A percentile compares a stretch with the other conserved stretches of the same genome.
Evolutionary conservation across 1,284 basidiomycete species (phyloP).

Genomic region (Papiliotrema terrestris): DNA sequence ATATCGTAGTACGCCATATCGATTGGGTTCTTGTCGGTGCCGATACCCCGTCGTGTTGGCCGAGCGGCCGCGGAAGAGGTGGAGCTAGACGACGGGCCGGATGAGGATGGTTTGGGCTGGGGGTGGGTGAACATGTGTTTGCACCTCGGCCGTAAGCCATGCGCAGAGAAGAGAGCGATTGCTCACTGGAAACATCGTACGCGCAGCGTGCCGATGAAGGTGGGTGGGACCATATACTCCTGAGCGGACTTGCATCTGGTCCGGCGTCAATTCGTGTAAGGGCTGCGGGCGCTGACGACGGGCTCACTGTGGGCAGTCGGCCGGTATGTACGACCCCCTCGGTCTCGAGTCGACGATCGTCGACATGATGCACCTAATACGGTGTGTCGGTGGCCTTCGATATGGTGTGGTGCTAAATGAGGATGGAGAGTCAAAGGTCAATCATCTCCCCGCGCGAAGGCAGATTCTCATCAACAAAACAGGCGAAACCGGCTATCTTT

Average conservation of each 20-base stretch:
- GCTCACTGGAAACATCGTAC: conserved; percentile 66
- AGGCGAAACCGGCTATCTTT: too few species aligned
- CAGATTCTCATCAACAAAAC: too few species aligned
- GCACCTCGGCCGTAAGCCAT: conserved; percentile 19
- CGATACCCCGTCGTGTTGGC: conserved; percentile 61
- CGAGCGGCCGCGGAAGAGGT: conserved; percentile 8
- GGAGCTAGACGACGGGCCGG: conserved; percentile 6
- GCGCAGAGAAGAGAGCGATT: conserved; percentile 52
- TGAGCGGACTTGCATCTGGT: conserved; percentile 58
- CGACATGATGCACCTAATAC: conserved; percentile 26
- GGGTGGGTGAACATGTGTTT: conserved; percentile 37
- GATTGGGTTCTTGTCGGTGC: conserved; percentile 81
- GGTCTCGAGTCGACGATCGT: conserved; percentile 47
- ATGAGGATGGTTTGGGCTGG: conserved; percentile 30
- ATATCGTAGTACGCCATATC: conserved; percentile 81
- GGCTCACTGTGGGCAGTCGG: conserved; percentile 45
- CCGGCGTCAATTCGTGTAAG: neutral
- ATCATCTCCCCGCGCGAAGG: too few species aligned
- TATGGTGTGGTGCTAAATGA: neutral
- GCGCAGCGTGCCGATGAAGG: conserved; percentile 62
- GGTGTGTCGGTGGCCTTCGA: neutral
- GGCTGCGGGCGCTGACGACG: neutral
- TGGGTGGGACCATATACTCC: conserved; percentile 70
- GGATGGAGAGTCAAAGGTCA: neutral
- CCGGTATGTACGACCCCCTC: conserved; percentile 40